These are phyloP conservation scores for Nissolia schottii DNA, from an alignment of 306 rosid species.

Conservation along the genomic window DNA sequence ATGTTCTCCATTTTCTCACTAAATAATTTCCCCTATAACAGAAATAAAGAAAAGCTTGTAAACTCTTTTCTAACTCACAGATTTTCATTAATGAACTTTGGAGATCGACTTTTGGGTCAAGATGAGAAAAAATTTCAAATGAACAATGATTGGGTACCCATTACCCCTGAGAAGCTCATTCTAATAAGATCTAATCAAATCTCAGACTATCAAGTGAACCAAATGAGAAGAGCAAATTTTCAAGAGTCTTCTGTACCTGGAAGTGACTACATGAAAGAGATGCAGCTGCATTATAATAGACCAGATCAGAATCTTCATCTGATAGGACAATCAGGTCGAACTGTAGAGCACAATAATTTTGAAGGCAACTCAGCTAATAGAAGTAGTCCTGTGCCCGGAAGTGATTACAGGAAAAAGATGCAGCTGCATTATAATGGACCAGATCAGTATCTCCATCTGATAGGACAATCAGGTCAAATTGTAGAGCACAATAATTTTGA, in stretches of 20 bases:
- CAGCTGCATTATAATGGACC: conserved; percentile 25
- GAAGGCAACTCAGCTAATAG: conserved; percentile 18
- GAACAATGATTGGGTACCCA: conserved; percentile 42
- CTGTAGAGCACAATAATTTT: conserved; percentile 7
- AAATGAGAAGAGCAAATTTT: conserved; percentile 26
- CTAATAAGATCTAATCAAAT: conserved; percentile 21
- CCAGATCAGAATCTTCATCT: conserved; percentile 30
- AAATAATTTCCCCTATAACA: background rate
- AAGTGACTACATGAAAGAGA: conserved; percentile 27
- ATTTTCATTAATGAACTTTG: conserved; percentile 40
- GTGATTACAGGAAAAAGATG: conserved; percentile 23
- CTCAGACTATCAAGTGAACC: conserved; percentile 29
- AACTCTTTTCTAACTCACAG: conserved; percentile 24
- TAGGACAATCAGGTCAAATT: conserved; percentile 20
- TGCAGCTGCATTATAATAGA: conserved; percentile 22
- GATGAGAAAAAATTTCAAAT: conserved; percentile 28
- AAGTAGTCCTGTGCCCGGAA: conserved; percentile 26
- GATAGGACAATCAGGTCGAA: conserved; percentile 19
- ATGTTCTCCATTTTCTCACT: background rate
- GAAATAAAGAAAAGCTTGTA: conserved; percentile 2
- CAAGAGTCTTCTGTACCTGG: conserved; percentile 19
- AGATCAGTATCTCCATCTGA: conserved; percentile 28
- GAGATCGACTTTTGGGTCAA: conserved; percentile 29
- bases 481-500: conserved; percentile 14
- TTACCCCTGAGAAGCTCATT: conserved; percentile 47